Evolutionary conservation across 2,329 filamentous ascomycete genomes (phyloP).

Genomic region (Pyricularia sp.): DNA sequence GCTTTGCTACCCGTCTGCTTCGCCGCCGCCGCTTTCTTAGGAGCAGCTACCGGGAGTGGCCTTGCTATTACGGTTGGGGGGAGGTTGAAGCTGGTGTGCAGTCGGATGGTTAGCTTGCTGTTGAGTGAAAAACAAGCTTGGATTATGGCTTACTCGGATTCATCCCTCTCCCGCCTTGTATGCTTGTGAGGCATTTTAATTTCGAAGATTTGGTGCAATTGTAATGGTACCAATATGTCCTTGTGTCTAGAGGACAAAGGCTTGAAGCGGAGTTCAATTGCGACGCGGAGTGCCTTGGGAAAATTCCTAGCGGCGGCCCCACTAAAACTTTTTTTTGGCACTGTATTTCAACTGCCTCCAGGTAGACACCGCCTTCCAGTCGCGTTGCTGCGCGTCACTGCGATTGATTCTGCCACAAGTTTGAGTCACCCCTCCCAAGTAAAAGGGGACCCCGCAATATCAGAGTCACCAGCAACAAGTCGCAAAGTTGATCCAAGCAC

Average conservation of each 20-base stretch:
- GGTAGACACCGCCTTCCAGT: conserved; percentile 3
- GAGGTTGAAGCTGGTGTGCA: conserved; percentile 34
- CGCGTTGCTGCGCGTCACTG: neutral
- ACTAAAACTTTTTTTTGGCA: neutral
- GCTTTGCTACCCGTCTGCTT: conserved; percentile 14
- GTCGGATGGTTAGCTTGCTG: conserved; percentile 1
- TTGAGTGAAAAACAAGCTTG: neutral
- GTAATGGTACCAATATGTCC: too few relatives aligned
- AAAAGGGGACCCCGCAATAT: conserved; percentile 1
- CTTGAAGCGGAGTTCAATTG: neutral
- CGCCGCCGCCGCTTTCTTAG: conserved; percentile 17
- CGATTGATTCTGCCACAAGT: conserved; percentile 1
- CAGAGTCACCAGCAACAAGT: neutral
- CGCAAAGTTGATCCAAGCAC: neutral
- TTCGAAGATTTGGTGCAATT: neutral
- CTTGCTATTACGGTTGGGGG: conserved; percentile 35
- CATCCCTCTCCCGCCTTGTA: conserved; percentile 49
- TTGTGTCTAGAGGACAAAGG: neutral
- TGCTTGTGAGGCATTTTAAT: conserved; percentile 85
- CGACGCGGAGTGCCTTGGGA: neutral
- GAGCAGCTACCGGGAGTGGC: conserved; percentile 31
- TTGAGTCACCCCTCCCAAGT: conserved; percentile 2
- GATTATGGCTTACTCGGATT: conserved; percentile 29
- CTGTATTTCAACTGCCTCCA: neutral
- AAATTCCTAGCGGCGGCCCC: neutral